Base-by-base conservation (phyloP, 352 stramenopile genomes). In the Aphanomyces astaci region DNA sequence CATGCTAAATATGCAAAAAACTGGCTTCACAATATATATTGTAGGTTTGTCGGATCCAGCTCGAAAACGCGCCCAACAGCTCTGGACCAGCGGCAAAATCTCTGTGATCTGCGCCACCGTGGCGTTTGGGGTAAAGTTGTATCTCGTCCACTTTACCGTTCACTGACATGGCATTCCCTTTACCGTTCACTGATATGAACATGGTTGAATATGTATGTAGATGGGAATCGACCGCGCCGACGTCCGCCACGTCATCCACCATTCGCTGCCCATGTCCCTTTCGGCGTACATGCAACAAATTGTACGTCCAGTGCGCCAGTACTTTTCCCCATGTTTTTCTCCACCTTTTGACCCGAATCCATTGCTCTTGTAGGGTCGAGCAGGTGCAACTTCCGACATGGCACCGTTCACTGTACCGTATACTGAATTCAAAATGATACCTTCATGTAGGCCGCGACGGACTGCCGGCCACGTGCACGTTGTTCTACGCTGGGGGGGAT, bases 191-290 rank as follows among this genome's bases (percentile, higher is more conserved):
- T n/a, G n/a, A n/a, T n/a, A 15, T 69, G 9, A 39, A 13, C 36
- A 15, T 55, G 22, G 55, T 55, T n/a, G n/a, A n/a, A n/a, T n/a
- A 71, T 4, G 59, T 52, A 22, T 40, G 40, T 73, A 93, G 85
- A 90, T 93, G 83, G 85, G 85, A 4, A 91, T 93, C 31, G 85
- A 92, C 63, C 79, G 81, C 2, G 49, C 81, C 1, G 83, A 93
- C 59, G 85, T 93, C 13, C 82, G 83, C 36, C 87, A 86, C 52
- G 80, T 94, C 19, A 78, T 90, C 4, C 85, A 94, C 33, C 73
- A 87, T 65, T 88, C 83, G 4, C 70, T 92, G 0, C 83, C 85
- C 28, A 54, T 90, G 28, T 88, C 83, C 0, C 64, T 92, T 3
- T 74, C 79, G 2, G 77, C 81, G 1, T 94, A 94, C 66, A 81